Percentiles rank a stretch among this genome's conserved stretches.
phyloP scores from a whole-genome alignment of 2,329 filamentous ascomycete species.

The Rhynchosporium graminicola region DNA sequence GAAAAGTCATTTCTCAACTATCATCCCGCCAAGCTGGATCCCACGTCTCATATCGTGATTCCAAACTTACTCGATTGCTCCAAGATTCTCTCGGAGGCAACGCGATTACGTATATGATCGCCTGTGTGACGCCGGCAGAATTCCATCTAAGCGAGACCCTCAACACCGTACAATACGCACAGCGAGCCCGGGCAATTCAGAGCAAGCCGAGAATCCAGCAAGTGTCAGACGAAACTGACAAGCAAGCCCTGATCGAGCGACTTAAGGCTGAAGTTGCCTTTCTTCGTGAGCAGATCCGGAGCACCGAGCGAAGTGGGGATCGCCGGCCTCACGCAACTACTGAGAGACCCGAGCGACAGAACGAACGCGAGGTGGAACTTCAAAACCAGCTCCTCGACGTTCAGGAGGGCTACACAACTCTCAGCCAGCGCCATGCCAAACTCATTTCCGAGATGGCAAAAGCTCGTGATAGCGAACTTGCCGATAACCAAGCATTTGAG shows the following conservation, averaged over 20 bases:
- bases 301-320: conserved; percentile 67
- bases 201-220: conserved; percentile 97
- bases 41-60: conserved; percentile 97
- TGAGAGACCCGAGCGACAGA: conserved; percentile 76
- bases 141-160: conserved; percentile 97
- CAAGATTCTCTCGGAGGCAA: conserved; percentile 97
- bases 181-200: conserved; percentile 93
- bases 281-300: conserved; percentile 88
- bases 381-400: conserved; percentile 91
- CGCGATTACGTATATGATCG: conserved; percentile 99
- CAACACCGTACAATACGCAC: conserved; percentile 96
- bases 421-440: conserved; percentile 92
- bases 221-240: conserved; percentile 83
- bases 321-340: conserved; percentile 56
- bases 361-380: conserved; percentile 83
- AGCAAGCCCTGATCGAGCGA: conserved; percentile 89
- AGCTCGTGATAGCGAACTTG: conserved; percentile 69
- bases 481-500: conserved; percentile 58
- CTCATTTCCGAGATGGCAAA: conserved; percentile 91
- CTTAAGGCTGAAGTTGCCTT: conserved; percentile 93
- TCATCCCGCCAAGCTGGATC: conserved; percentile 85
- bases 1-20: conserved; percentile 97
- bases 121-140: conserved; percentile 93
- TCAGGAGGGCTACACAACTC: conserved; percentile 90
- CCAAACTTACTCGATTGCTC: conserved; percentile 89